Conservation (phyloP, 2,329 filamentous ascomycete genomes). For the Aspergillus thermomutatus region DNA sequence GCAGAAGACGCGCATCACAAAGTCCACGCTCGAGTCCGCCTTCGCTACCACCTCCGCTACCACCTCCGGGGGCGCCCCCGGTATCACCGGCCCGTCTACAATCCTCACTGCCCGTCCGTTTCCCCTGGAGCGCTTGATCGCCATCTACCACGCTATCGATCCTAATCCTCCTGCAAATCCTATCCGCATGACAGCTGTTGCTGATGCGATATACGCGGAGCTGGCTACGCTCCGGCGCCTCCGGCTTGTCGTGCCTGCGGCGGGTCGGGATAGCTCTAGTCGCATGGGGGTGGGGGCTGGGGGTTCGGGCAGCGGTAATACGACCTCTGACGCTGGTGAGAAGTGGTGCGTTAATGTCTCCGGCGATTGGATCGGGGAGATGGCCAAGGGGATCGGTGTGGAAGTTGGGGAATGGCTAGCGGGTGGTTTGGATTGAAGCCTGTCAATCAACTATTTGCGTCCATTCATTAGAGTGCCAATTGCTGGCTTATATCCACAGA, state of each 20-base stretch:
- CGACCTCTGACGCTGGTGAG: slow-evolving; percentile 39
- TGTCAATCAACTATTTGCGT: not conserved
- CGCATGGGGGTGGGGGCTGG: slow-evolving; percentile 21
- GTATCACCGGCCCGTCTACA: slow-evolving; percentile 36
- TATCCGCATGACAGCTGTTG: slow-evolving; percentile 33
- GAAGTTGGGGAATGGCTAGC: slow-evolving; percentile 45
- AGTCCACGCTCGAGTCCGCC: slow-evolving; percentile 38
- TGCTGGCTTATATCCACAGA: not conserved
- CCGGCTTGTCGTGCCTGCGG: slow-evolving; percentile 44
- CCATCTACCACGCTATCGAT: slow-evolving; percentile 48
- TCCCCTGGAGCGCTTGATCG: slow-evolving; percentile 44
- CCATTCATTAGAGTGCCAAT: not conserved
- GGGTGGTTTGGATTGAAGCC: slow-evolving; percentile 33
- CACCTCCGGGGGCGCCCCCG: slow-evolving; percentile 27
- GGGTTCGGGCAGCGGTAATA: slow-evolving; percentile 32
- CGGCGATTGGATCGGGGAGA: slow-evolving; percentile 45
- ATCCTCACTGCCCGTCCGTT: slow-evolving; percentile 43
- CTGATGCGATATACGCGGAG: slow-evolving; percentile 45
- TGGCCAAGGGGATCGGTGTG: slow-evolving; percentile 44
- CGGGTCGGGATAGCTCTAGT: slow-evolving; percentile 29
- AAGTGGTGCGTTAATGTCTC: slow-evolving; percentile 49
- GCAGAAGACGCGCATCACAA: slow-evolving; percentile 39
- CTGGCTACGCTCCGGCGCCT: slow-evolving; percentile 46
- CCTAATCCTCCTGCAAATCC: slow-evolving; percentile 42
- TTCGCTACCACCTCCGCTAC: slow-evolving; percentile 39